Evolutionary conservation across 441 rosid species (phyloP), one percentile per base, ranked within the genome.

Genomic region (Gossypium laxum): DNA sequence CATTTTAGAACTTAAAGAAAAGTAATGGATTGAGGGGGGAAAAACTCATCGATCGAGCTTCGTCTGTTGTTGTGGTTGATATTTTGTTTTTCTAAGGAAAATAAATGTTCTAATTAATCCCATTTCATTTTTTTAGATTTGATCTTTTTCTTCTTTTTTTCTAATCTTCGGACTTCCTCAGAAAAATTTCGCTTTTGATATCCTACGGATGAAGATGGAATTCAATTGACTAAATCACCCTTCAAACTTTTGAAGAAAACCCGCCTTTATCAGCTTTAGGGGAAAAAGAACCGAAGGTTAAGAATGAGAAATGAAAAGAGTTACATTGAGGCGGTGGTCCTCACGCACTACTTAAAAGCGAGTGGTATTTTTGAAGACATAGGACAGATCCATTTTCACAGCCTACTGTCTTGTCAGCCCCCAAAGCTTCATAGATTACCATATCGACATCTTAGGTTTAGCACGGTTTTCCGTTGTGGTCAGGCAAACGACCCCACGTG

Each of bases 21-120:
- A 48, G n/a, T 19, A 71, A 74, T 24, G 62, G 14, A 51, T 30
- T 71, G 18, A 3, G 52, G 17, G 59, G n/a, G 54, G 28, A 17
- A 76, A 52, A 51, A 63, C 38, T n/a, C 51, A 74, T 38, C 71
- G 47, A 67, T 38, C 72, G 75, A 70, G 71, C 71, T 65, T 65
- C 28, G 67, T 74, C 10, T 41, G 72, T 15, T 51, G 22, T 15
- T 67, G 76, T 12, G 50, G 69, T 26, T 63, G 81, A 47, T 43
- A 5, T 15, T 51, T 1, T 74, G 51, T 75, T 76, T 47, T 70
- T 26, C 10, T 68, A 21, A 45, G 76, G 75, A 52, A 5, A 71
- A 32, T 76, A 47, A 75, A 30, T 67, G 63, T 76, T 50, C 2
- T 2, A 22, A 69, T 41, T 19, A 62, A 41, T 58, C 51, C 52